Evolutionary conservation across 179 eudicot species (phyloP).

Genomic region (Beta corolliflora): DNA sequence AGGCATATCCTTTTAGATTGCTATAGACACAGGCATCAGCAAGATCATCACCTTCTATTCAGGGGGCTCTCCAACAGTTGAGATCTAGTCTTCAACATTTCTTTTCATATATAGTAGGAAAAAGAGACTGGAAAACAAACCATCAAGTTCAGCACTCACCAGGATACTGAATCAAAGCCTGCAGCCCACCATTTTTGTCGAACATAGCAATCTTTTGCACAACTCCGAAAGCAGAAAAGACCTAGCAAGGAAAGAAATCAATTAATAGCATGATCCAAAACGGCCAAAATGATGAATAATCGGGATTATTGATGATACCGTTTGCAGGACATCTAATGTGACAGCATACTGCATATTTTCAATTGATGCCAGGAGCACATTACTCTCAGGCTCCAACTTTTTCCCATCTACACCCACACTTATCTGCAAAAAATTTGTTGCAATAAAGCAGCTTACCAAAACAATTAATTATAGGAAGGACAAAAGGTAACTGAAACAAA

Average conservation of each 20-base stretch:
- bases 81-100: neutral
- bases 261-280: neutral
- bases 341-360: slow-evolving; percentile 98
- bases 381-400: slow-evolving; percentile 89
- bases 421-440: slow-evolving; percentile 46
- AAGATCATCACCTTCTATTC: slow-evolving; percentile 10
- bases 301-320: slow-evolving; percentile 47
- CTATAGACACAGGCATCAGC: slow-evolving; percentile 8
- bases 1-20: neutral
- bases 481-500: neutral
- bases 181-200: slow-evolving; percentile 95
- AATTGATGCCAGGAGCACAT: slow-evolving; percentile 91
- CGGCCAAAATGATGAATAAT: slow-evolving; percentile 2
- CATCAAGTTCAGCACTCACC: slow-evolving; percentile 43
- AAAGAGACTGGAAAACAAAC: neutral
- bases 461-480: neutral
- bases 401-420: slow-evolving; percentile 78
- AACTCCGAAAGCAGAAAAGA: slow-evolving; percentile 91
- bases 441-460: neutral
- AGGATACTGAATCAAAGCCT: slow-evolving; percentile 94
- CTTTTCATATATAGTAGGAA: neutral
- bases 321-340: slow-evolving; percentile 82
- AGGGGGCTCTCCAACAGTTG: neutral
- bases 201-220: slow-evolving; percentile 99
- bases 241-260: slow-evolving; percentile 44